phyloP scores from a whole-genome alignment of 768 basidiomycete species.

The Pulveroboletus sp. region DNA sequence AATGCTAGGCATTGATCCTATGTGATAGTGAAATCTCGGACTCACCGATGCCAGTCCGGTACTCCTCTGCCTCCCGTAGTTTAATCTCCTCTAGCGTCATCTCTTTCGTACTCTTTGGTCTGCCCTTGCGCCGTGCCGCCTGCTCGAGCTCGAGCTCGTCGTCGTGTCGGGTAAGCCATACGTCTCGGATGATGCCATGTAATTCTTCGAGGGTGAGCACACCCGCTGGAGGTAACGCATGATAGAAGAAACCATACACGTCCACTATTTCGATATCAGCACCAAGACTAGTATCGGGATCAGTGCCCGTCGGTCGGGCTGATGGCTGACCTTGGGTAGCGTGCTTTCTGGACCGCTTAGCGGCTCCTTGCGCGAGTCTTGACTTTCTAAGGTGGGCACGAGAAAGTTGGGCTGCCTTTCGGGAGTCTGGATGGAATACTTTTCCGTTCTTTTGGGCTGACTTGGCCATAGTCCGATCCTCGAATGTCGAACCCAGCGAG shows the following conservation, averaged over 20 bases:
- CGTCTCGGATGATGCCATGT: conserved; percentile 56
- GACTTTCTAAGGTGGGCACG: conserved; percentile 64
- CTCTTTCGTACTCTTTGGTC: conserved; percentile 70
- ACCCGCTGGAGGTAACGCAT: conserved; percentile 57
- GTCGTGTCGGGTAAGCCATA: conserved; percentile 75
- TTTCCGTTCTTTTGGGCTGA: conserved; percentile 62
- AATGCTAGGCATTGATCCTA: not conserved
- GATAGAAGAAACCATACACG: conserved; percentile 71
- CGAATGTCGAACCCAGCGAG: too few species aligned
- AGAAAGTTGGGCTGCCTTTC: conserved; percentile 74
- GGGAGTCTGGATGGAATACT: conserved; percentile 75
- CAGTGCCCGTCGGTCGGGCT: not conserved
- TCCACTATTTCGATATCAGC: conserved; percentile 43
- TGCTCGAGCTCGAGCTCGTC: conserved; percentile 58
- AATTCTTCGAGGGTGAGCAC: conserved; percentile 59
- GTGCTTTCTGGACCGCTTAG: conserved; percentile 55
- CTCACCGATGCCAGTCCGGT: conserved; percentile 79
- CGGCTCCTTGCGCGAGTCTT: conserved; percentile 53
- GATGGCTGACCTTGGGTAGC: conserved; percentile 42
- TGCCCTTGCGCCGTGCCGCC: conserved; percentile 59
- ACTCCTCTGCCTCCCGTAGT: conserved; percentile 62
- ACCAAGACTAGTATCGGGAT: not conserved
- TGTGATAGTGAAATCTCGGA: not conserved
- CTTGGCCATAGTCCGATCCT: conserved; percentile 1
- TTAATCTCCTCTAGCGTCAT: conserved; percentile 65